Percentiles rank a stretch among this genome's conserved stretches.
Conservation (phyloP, 2,329 filamentous ascomycete species). For the Fusarium sp. region DNA sequence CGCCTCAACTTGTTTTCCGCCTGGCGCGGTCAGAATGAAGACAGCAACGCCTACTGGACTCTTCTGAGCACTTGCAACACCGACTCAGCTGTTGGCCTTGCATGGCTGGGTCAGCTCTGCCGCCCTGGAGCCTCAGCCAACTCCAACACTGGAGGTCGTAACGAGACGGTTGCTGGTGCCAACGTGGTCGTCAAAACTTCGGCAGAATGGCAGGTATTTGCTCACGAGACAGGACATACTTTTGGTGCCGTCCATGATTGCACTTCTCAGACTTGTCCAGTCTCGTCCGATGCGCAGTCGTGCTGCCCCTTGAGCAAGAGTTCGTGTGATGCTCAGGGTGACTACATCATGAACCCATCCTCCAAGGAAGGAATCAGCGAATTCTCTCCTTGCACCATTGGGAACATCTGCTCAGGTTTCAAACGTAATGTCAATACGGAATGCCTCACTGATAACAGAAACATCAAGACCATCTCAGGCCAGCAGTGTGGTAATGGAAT, state of each 20-base stretch:
- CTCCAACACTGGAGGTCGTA: slow-evolving; percentile 55
- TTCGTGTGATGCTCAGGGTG: slow-evolving; percentile 77
- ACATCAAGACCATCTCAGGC: slow-evolving; percentile 81
- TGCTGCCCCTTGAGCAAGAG: slow-evolving; percentile 80
- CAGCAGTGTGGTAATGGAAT: slow-evolving; percentile 96
- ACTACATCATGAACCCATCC: slow-evolving; percentile 96
- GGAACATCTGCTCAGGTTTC: slow-evolving; percentile 92
- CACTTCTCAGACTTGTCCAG: slow-evolving; percentile 72
- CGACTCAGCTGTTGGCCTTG: slow-evolving; percentile 84
- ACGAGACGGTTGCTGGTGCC: slow-evolving; percentile 81
- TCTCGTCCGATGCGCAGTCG: slow-evolving; percentile 58
- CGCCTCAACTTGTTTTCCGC: slow-evolving; percentile 87
- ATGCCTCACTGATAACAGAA: slow-evolving; percentile 87
- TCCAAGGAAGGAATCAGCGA: slow-evolving; percentile 74
- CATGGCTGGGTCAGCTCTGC: slow-evolving; percentile 92
- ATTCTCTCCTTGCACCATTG: slow-evolving; percentile 89
- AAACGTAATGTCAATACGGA: slow-evolving; percentile 76
- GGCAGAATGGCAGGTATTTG: slow-evolving; percentile 94
- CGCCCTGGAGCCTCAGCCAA: slow-evolving; percentile 64
- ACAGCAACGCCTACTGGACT: slow-evolving; percentile 93
- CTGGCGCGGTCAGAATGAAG: slow-evolving; percentile 81
- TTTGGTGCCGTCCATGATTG: slow-evolving; percentile 98
- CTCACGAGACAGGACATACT: slow-evolving; percentile 92
- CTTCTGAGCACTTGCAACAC: slow-evolving; percentile 84
- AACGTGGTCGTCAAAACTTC: slow-evolving; percentile 88